Evolutionary conservation across 306 rosid genomes (phyloP), one percentile per base, ranked within the genome.

Genomic region (Cucumis hystrix): DNA sequence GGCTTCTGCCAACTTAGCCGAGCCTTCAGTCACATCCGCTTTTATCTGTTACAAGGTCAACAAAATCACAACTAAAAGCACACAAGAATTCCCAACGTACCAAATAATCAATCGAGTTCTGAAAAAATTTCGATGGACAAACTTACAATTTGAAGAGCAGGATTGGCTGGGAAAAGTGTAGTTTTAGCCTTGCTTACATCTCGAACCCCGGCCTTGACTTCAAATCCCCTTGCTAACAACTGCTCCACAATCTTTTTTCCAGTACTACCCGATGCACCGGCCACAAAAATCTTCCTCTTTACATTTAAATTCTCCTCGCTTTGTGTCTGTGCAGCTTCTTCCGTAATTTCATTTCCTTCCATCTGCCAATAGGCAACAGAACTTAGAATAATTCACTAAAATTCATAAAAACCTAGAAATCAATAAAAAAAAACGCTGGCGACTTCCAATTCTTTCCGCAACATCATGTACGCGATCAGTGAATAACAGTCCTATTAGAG

Each of bases 1-100:
- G 4, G 84, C 93, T 71, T 91, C 92, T 68, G 91, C 97, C 20
- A 95, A 85, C 93, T 87, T 92, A 3, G 84, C 91, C 83, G 98
- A 83, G 71, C 92, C 96, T 75, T 90, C 92, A 1, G 97, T 92
- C n/a, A 95, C 97, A 84, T 95, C 96, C n/a, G 90, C 97, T 88
- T 78, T 94, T 76, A 94, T 96, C 98, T 92, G 14, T 37, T 3
- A 45, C 7, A 66, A 30, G 20, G 55, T 61, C 54, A 72, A 83
- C 45, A 58, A 41, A 40, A 61, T 64, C 2, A 67, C 21, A 76
- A 43, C 62, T 13, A 39, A 55, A 54, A 33, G 10, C 49, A 69
- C 17, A 15, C 64, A 72, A 58, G 10, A 61, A 13, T 10, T 30
- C 5, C 12, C 43, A 6, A 62, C 20, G 4, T 37, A 37, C 8